These are phyloP conservation scores for Penicillium coprophilum DNA, from an alignment of 495 filamentous ascomycete species.

Conservation along the genomic window DNA sequence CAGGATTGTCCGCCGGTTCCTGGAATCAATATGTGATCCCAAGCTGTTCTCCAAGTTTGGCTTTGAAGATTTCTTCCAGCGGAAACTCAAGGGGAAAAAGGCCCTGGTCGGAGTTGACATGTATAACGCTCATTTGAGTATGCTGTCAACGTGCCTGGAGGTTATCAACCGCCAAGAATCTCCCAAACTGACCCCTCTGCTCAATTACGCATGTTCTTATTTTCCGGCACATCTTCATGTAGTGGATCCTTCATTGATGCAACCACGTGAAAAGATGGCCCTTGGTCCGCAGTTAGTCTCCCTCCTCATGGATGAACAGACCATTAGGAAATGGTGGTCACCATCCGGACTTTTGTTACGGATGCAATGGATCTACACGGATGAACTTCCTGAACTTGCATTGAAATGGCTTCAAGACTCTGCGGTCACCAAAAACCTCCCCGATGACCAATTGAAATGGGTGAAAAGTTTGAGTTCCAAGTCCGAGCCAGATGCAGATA, in stretches of 20 bases:
- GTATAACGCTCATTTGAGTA: conserved; percentile 13
- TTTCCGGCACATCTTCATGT: conserved; percentile 13
- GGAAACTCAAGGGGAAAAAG: conserved; percentile 18
- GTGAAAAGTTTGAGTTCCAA: conserved; percentile 24
- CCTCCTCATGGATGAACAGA: conserved; percentile 12
- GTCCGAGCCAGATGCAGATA: conserved; percentile 23
- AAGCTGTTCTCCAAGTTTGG: conserved; percentile 21
- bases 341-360: background rate
- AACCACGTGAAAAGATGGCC: conserved; percentile 12
- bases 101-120: conserved; percentile 12
- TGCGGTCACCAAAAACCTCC: conserved; percentile 20
- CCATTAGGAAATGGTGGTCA: conserved; percentile 18
- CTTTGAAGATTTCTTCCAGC: conserved; percentile 24
- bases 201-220: background rate
- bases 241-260: conserved; percentile 14
- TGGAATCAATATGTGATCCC: conserved; percentile 20
- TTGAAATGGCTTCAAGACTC: conserved; percentile 26
- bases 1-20: conserved; percentile 18
- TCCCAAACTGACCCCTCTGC: background rate
- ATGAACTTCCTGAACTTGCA: conserved; percentile 7
- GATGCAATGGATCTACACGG: conserved; percentile 11
- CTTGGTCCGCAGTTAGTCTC: conserved; percentile 18
- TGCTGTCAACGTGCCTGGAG: conserved; percentile 9
- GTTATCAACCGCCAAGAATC: background rate
- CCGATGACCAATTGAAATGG: conserved; percentile 15